Evolutionary conservation across 768 basidiomycete genomes (phyloP).

Genomic region (Rhodosporidiobolus sp.): DNA sequence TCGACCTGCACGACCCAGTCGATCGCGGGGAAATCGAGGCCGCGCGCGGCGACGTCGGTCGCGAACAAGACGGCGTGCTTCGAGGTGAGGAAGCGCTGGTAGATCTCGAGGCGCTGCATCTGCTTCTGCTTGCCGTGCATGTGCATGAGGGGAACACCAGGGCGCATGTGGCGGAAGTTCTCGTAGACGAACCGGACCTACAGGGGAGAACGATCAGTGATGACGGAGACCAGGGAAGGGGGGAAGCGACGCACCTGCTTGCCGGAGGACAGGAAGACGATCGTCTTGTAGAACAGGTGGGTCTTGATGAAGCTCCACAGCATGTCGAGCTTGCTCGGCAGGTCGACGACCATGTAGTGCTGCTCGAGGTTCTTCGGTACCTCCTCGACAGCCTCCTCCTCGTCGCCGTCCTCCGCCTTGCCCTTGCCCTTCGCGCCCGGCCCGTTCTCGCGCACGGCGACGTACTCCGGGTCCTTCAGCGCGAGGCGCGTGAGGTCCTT

Average conservation of each 20-base stretch:
- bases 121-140: constrained; percentile 97
- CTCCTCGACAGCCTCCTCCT: constrained; percentile 18
- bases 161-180: constrained; percentile 92
- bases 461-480: constrained; percentile 71
- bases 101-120: constrained; percentile 76
- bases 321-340: constrained; percentile 83
- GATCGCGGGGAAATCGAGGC: constrained; percentile 90
- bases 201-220: not conserved
- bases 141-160: constrained; percentile 86
- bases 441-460: constrained; percentile 59
- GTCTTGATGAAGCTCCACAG: constrained; percentile 94
- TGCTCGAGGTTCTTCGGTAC: constrained; percentile 31
- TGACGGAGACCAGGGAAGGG: not conserved
- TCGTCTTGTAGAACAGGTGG: constrained; percentile 81
- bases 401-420: constrained; percentile 20
- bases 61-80: constrained; percentile 85
- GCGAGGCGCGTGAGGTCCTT: constrained; percentile 83
- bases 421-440: constrained; percentile 12
- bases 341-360: constrained; percentile 68
- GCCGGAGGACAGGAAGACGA: constrained; percentile 90
- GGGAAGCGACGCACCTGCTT: constrained; percentile 65
- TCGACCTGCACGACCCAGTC: constrained; percentile 97
- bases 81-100: constrained; percentile 74
- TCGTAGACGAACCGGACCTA: constrained; percentile 87
- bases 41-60: constrained; percentile 93